Evolutionary conservation across 305 asterid genomes (phyloP).

Genomic region (Stenogyne calaminthoides): DNA sequence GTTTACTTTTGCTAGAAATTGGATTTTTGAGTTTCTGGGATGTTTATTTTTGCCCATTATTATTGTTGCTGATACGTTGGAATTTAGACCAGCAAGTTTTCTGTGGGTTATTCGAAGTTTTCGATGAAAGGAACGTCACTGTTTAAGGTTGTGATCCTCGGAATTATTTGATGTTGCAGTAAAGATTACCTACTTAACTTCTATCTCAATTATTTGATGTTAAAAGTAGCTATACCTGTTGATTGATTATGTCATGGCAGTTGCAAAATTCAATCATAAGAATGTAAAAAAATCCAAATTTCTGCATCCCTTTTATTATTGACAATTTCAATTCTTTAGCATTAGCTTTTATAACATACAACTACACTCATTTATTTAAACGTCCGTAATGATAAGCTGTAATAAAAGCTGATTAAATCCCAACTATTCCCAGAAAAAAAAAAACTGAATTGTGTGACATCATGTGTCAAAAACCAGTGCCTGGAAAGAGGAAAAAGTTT

Average conservation of each 20-base stretch:
- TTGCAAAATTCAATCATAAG: not conserved
- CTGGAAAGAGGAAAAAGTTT: not conserved
- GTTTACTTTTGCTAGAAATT: not conserved
- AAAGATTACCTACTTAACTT: not conserved
- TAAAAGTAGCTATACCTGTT: not conserved
- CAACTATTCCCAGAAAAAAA: not conserved
- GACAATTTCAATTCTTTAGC: not conserved
- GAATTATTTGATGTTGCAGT: not conserved
- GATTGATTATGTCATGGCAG: not conserved
- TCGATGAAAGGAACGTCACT: not conserved
- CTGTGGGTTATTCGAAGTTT: not conserved
- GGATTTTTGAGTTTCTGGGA: not conserved
- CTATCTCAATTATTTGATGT: not conserved
- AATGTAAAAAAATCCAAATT: not conserved
- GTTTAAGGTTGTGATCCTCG: not conserved
- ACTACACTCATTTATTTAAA: not conserved
- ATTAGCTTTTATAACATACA: not conserved
- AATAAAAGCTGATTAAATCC: not conserved
- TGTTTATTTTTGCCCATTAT: not conserved
- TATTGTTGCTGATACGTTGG: not conserved
- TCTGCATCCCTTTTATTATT: not conserved
- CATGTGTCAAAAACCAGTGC: not conserved
- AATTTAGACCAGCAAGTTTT: not conserved
- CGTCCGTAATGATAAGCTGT: not conserved
- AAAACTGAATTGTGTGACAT: not conserved